These are phyloP conservation scores for Microcera coccophila DNA, from an alignment of 2,329 filamentous ascomycete genomes.

Conservation along the genomic window DNA sequence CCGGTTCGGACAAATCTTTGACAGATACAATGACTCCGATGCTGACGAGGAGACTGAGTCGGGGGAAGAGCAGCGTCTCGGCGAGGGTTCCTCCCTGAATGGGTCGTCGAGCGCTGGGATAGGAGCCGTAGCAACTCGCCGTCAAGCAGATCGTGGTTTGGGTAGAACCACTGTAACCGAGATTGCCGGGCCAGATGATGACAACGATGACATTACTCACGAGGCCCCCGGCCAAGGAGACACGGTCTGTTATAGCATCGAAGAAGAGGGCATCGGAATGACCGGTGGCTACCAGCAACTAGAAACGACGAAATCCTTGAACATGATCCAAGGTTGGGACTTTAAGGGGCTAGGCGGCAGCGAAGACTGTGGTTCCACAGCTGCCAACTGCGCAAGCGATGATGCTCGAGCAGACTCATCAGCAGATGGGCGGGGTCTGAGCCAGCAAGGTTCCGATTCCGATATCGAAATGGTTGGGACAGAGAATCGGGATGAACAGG, in stretches of 20 bases:
- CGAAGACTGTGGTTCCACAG: constrained; percentile 29
- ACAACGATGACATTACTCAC: constrained; percentile 33
- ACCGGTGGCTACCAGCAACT: constrained; percentile 31
- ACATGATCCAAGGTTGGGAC: constrained; percentile 42
- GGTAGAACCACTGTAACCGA: constrained; percentile 36
- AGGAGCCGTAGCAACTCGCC: constrained; percentile 74
- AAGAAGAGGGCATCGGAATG: constrained; percentile 47
- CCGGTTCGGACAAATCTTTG: constrained; percentile 66
- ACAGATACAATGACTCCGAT: constrained; percentile 54
- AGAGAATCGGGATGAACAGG: constrained; percentile 9
- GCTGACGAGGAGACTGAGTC: constrained; percentile 45
- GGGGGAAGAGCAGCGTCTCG: constrained; percentile 87
- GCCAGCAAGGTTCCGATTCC: constrained; percentile 22
- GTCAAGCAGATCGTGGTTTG: constrained; percentile 55
- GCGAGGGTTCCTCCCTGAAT: constrained; percentile 76
- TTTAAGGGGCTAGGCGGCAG: constrained; percentile 39
- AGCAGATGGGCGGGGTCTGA: constrained; percentile 31
- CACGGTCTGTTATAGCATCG: constrained; percentile 41
- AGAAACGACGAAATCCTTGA: constrained; percentile 27
- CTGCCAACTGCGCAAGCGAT: constrained; percentile 40
- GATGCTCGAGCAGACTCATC: constrained; percentile 42
- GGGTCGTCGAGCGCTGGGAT: constrained; percentile 85
- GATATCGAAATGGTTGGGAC: constrained; percentile 31
- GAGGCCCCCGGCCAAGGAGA: constrained; percentile 18
- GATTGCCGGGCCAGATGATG: constrained; percentile 24